Conservation (phyloP, 2,329 filamentous ascomycete genomes). For the Sclerotinia spermophila region DNA sequence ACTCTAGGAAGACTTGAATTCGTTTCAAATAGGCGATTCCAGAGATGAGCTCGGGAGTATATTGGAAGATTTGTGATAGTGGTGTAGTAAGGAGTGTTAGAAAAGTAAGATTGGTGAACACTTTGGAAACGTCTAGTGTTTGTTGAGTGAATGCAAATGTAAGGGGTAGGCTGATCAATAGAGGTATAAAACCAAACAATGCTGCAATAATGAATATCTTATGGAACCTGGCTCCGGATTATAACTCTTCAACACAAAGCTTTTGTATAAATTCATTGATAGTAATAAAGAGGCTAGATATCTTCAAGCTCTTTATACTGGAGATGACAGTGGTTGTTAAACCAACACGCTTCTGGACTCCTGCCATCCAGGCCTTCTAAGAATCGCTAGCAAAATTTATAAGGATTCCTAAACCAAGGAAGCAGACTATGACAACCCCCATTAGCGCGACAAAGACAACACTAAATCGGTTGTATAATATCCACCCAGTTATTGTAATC, state of each 20-base stretch:
- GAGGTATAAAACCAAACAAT: conserved; percentile 23
- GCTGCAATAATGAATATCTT: conserved; percentile 19
- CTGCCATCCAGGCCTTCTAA: conserved; percentile 26
- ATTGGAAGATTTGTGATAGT: conserved; percentile 25
- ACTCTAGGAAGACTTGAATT: not conserved
- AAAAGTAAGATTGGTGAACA: conserved; percentile 27
- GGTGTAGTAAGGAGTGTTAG: conserved; percentile 27
- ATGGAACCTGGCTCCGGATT: conserved; percentile 32
- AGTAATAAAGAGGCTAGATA: conserved; percentile 38
- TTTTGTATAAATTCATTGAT: conserved; percentile 36
- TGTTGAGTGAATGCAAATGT: conserved; percentile 24
- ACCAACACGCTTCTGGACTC: conserved; percentile 5
- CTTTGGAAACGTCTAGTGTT: conserved; percentile 21
- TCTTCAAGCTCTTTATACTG: conserved; percentile 42
- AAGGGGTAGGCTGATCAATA: conserved; percentile 21
- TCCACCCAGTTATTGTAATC: conserved; percentile 37
- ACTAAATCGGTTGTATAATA: conserved; percentile 33
- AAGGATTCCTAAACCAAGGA: conserved; percentile 25
- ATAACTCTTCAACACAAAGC: conserved; percentile 38
- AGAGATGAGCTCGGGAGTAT: conserved; percentile 23
- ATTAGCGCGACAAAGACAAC: conserved; percentile 41
- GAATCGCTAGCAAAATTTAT: conserved; percentile 21
- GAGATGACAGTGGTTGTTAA: conserved; percentile 35
- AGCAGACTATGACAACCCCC: conserved; percentile 41
- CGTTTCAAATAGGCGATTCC: conserved; percentile 14